Evolutionary conservation across 176 grass and related monocot genomes (phyloP), one percentile per base, ranked within the genome.

Genomic region (Chrysopogon serrulatus): DNA sequence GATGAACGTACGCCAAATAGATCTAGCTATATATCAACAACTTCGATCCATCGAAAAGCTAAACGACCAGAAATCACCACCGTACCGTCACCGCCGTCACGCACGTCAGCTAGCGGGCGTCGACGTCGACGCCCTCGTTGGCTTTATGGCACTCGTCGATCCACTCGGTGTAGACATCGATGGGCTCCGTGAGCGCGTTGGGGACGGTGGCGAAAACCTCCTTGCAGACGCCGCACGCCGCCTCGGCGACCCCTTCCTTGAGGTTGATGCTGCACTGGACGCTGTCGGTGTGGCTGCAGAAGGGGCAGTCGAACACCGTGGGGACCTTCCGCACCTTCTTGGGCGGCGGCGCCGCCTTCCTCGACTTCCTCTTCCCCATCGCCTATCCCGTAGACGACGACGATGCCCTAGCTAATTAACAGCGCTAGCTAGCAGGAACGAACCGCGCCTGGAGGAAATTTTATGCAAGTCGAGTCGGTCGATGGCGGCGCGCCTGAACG

Each of bases 191-290:
- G 15, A 74, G 71, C 28, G 27, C 27, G 27, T 21, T 10, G 31
- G 45, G 18, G 18, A 2, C 17, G 71, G 71, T 23, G 30, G 10
- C 10, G 80, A 84, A 88, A 56, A 5, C 10, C 84, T 15, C 74
- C 44, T 11, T 19, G 86, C 86, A 87, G 4, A 15, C 3, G 37
- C 0, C 1, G 49, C 86, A 87, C 36, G 16, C 6, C 10, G 71
- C 71, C 79, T 61, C 15, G 62, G 79, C 79, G 37, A 68, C 0
- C 28, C 11, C 3, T 78, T 2, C 3, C 79, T 76, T 60, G 27
- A 43, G 45, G 71, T 87, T 79, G 78, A 87, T 60, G 19, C 2
- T 6, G 79, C 85, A 87, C 47, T 37, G 28, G 6, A 82, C 39
- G 61, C 18, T 59, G 61, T 4, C 61, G 36, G 21, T 2, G 85